Conservation (phyloP, 2,329 filamentous ascomycete genomes). For the Aspergillus aculeatus region DNA sequence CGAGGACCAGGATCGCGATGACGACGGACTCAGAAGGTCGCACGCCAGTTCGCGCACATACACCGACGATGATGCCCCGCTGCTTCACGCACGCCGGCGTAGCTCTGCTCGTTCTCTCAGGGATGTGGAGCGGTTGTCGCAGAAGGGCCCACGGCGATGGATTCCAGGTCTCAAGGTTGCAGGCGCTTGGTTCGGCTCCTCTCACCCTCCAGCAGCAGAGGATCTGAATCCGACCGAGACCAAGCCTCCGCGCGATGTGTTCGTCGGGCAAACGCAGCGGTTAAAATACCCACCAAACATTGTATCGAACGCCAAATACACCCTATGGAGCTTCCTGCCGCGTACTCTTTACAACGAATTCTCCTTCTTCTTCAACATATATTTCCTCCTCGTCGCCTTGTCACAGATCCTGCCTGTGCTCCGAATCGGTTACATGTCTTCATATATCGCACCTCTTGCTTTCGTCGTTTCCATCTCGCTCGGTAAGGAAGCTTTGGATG, state of each 20-base stretch:
- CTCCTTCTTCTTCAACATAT: conserved; percentile 99
- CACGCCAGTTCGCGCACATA: conserved; percentile 56
- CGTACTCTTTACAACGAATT: conserved; percentile 97
- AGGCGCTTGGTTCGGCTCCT: conserved; percentile 28
- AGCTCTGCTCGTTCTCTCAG: conserved; percentile 33
- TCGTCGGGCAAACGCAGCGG: conserved; percentile 71
- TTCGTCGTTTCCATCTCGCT: conserved; percentile 92
- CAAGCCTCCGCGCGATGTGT: conserved; percentile 66
- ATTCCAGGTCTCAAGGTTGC: conserved; percentile 66
- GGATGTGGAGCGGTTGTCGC: conserved; percentile 43
- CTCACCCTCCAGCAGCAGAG: conserved; percentile 28
- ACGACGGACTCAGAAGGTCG: conserved; percentile 56
- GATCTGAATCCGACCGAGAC: conserved; percentile 41
- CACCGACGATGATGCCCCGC: conserved; percentile 70
- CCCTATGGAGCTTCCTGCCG: conserved; percentile 88
- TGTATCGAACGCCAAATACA: conserved; percentile 97
- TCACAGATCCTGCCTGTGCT: conserved; percentile 89
- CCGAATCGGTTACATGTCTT: conserved; percentile 89
- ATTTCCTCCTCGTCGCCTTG: conserved; percentile 90
- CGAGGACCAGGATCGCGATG: conserved; percentile 62
- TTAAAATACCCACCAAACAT: conserved; percentile 83
- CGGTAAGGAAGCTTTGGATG: conserved; percentile 93
- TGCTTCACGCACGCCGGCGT: conserved; percentile 56
- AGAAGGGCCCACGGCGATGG: conserved; percentile 56
- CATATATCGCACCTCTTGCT: conserved; percentile 86